phyloP scores from a whole-genome alignment of 306 rosid genomes.

The Vachellia collinsii region DNA sequence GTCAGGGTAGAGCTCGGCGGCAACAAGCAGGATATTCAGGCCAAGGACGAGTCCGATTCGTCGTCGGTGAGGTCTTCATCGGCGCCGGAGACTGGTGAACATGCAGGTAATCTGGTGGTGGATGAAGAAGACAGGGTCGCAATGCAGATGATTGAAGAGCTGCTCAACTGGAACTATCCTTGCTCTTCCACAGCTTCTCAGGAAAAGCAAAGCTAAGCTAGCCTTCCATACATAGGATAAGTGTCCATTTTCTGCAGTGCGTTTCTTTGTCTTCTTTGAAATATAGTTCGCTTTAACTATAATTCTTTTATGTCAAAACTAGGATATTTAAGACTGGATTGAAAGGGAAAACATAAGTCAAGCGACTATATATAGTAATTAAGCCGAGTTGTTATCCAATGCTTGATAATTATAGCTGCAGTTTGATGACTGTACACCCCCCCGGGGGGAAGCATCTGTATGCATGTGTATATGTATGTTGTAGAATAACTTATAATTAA shows the following conservation, averaged over 20 bases:
- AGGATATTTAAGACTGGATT: neutral
- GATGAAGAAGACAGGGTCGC: constrained; percentile 84
- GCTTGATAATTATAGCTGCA: neutral
- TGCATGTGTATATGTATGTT: no score
- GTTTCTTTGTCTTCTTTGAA: constrained; percentile 28
- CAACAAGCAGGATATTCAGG: constrained; percentile 47
- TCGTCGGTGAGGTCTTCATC: neutral
- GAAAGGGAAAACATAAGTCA: neutral
- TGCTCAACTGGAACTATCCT: constrained; percentile 80
- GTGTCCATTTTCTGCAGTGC: constrained; percentile 24
- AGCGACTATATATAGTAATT: neutral
- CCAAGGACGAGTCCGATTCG: constrained; percentile 2
- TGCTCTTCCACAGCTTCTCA: constrained; percentile 42
- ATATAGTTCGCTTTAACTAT: neutral
- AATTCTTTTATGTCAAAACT: neutral
- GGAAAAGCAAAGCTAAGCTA: constrained; percentile 17
- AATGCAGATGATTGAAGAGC: constrained; percentile 94
- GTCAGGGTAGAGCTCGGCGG: constrained; percentile 89
- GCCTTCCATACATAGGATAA: constrained; percentile 30
- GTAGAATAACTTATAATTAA: neutral
- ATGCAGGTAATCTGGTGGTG: constrained; percentile 16
- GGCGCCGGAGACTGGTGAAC: constrained; percentile 14
- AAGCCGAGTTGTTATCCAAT: neutral
- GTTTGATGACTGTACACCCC: neutral
- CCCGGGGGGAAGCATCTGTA: neutral